Conservation (phyloP, 306 rosid species). For the Fragaria iinumae region DNA sequence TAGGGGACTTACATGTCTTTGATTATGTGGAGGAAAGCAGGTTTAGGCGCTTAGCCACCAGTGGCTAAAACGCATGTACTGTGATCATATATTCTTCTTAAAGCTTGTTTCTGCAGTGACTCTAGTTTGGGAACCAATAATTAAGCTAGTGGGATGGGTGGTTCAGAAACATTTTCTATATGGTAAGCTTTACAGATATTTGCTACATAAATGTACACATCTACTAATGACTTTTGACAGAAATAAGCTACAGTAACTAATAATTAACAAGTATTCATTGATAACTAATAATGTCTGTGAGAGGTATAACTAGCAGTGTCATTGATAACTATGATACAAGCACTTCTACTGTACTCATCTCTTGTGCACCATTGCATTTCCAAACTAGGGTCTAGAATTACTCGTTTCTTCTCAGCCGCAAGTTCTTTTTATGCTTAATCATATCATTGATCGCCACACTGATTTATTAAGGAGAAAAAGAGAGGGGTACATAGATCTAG, state of each 20-base stretch:
- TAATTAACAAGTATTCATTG: not conserved
- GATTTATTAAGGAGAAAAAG: not conserved
- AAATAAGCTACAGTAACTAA: not conserved
- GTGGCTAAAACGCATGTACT: not conserved
- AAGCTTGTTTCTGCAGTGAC: not conserved
- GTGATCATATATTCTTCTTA: not conserved
- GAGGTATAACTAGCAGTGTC: not conserved
- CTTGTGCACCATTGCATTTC: not conserved
- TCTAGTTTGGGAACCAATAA: slow-evolving; percentile 2
- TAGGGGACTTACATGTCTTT: slow-evolving; percentile 7
- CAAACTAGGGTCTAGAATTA: not conserved
- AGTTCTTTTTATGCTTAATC: not conserved
- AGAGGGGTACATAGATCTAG: not conserved
- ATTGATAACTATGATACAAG: not conserved
- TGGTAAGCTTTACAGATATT: not conserved
- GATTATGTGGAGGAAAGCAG: slow-evolving; percentile 2
- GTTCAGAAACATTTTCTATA: not conserved
- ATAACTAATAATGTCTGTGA: not conserved
- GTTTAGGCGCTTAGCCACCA: not conserved
- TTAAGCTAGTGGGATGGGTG: not conserved
- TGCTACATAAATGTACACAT: not conserved
- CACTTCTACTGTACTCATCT: not conserved
- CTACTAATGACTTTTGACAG: not conserved
- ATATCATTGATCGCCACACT: not conserved
- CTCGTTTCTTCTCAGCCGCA: not conserved